These are phyloP conservation scores for Tylopilus subfusipes DNA, from an alignment of 768 basidiomycete species.

Conservation along the genomic window DNA sequence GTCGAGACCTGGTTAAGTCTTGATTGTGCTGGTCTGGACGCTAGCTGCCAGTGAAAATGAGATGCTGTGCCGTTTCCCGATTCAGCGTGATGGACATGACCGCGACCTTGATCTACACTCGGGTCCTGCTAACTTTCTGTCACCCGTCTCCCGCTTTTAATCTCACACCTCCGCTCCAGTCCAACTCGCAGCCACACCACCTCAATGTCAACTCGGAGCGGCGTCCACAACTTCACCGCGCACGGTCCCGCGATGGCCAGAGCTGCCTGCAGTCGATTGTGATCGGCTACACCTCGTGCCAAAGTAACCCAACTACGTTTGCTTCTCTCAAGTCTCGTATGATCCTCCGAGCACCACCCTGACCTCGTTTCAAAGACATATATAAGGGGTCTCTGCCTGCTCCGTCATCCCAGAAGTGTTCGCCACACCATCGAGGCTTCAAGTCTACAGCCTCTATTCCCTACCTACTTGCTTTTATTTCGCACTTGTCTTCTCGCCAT, in stretches of 20 bases:
- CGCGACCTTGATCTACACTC: slow-evolving; percentile 18
- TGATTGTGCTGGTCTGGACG: background rate
- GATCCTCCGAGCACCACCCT: slow-evolving; percentile 28
- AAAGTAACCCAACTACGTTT: slow-evolving; percentile 25
- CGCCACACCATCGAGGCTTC: slow-evolving; percentile 21
- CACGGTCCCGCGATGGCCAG: slow-evolving; percentile 6
- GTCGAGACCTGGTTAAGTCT: slow-evolving; percentile 8
- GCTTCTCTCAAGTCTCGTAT: slow-evolving; percentile 23
- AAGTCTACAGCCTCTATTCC: slow-evolving; percentile 17
- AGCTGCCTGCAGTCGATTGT: slow-evolving; percentile 15
- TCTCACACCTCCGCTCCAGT: slow-evolving; percentile 4
- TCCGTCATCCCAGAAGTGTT: slow-evolving; percentile 17
- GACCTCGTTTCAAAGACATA: slow-evolving; percentile 40
- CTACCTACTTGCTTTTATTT: slow-evolving; percentile 17
- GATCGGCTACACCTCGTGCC: slow-evolving; percentile 37
- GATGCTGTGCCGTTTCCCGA: slow-evolving; percentile 7
- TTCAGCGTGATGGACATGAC: background rate
- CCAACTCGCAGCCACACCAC: slow-evolving; percentile 2
- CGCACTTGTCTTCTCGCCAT: slow-evolving; percentile 35
- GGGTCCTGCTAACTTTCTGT: background rate
- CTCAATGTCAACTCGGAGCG: background rate
- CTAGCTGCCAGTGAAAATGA: background rate
- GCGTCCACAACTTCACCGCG: slow-evolving; percentile 1
- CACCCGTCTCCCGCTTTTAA: background rate
- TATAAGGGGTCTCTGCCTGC: slow-evolving; percentile 25